Evolutionary conservation across 495 filamentous ascomycete genomes (phyloP), one percentile per base, ranked within the genome.

Genomic region (Barbatosphaeria neglecta): DNA sequence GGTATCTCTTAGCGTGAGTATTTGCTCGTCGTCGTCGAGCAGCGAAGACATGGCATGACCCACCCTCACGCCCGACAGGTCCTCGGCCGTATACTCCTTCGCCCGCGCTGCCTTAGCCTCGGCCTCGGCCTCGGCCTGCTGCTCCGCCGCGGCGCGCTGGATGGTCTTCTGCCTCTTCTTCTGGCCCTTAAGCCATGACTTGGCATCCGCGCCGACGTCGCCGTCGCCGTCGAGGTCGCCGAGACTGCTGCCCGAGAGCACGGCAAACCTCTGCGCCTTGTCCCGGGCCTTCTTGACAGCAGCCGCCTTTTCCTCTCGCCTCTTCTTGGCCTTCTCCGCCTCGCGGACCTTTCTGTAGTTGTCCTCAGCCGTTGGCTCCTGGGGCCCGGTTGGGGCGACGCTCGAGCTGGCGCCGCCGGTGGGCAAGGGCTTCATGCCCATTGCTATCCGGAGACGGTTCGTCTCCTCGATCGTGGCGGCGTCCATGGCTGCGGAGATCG

Each of bases 161-260:
- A 95, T 82, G 69, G 90, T 83, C 73, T 90, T 95, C 60, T 89
- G 82, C 13, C 87, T 68, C 69, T 93, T 96, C 70, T 94, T 96
- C 58, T 86, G 78, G 52, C 81, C 81, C 55, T 82, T 73, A 47
- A 98, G 59, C 90, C 90, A 98, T 2, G 81, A 70, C 54, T 81
- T 83, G 37, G 90, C 83, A 58, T 95, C n/a, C n/a, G n/a, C n/a
- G n/a, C n/a, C 88, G 16, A 89, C 46, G n/a, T 83, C 76, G 20
- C 62, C 76, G 22, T 72, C 82, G 4, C 74, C 80, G 45, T 82
- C 72, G 2, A 76, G 80, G 7, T 86, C 84, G 9, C 84, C 90
- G 11, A 98, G 64, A 0, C 88, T 84, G 51, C 83, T 77, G 33
- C 92, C 92, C 55, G 88, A 75, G 2, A 97, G 69, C 40, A 81